Percentiles rank a stretch among this genome's conserved stretches.
Evolutionary conservation across 2,329 filamentous ascomycete genomes (phyloP).

Genomic region (Claviceps humidiphila): DNA sequence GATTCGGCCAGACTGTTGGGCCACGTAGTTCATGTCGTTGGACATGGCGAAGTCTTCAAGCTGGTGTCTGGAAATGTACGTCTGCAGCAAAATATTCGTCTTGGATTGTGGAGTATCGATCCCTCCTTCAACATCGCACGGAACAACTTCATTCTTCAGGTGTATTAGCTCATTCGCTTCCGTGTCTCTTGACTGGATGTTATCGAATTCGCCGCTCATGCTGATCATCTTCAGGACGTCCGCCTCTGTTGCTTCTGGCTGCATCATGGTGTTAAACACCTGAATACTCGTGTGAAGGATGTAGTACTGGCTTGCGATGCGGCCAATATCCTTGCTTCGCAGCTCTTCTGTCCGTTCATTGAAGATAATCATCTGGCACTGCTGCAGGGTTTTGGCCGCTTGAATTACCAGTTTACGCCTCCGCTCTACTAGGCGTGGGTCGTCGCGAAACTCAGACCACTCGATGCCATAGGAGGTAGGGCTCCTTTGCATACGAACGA

Average conservation of each 20-base stretch:
- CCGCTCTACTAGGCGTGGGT: conserved; percentile 75
- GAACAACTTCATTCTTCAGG: conserved; percentile 56
- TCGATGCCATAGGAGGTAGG: conserved; percentile 90
- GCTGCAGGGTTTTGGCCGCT: conserved; percentile 73
- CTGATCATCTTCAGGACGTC: conserved; percentile 94
- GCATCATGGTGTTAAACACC: conserved; percentile 95
- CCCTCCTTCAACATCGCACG: conserved; percentile 66
- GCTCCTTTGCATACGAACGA: conserved; percentile 89
- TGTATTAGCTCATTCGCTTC: conserved; percentile 77
- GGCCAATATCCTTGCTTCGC: conserved; percentile 84
- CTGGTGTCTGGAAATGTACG: conserved; percentile 78
- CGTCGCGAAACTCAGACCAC: conserved; percentile 79
- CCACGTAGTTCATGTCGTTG: conserved; percentile 88
- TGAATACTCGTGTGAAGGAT: conserved; percentile 87
- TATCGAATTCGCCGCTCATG: conserved; percentile 95
- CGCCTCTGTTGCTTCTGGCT: conserved; percentile 69
- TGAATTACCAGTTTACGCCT: conserved; percentile 77
- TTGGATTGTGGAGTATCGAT: conserved; percentile 68
- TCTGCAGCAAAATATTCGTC: conserved; percentile 88
- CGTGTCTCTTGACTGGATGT: conserved; percentile 81
- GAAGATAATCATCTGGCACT: conserved; percentile 98
- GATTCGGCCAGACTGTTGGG: conserved; percentile 89
- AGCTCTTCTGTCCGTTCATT: conserved; percentile 91
- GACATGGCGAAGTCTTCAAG: conserved; percentile 87
- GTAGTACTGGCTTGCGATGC: conserved; percentile 95